Evolutionary conservation across 2,329 filamentous ascomycete genomes (phyloP).

Genomic region (Penicillium carneum): DNA sequence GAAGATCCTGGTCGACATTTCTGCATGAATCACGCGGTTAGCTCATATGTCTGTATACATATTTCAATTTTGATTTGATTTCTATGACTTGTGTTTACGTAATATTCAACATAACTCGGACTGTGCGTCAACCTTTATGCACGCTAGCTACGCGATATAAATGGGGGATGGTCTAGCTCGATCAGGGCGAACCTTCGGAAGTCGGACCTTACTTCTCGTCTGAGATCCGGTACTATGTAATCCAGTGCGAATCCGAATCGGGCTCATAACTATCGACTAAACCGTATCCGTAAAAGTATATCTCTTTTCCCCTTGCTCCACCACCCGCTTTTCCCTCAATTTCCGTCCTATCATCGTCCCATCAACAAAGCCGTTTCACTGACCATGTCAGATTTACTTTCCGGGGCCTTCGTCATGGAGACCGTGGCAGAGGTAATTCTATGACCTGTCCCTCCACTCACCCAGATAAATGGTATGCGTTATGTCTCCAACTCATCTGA

Average conservation of each 20-base stretch:
- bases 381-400: neutral
- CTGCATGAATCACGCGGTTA: slow-evolving; percentile 20
- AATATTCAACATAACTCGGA: neutral
- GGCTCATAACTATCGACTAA: too few relatives aligned
- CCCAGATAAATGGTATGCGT: neutral
- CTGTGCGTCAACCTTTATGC: neutral
- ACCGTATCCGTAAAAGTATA: too few relatives aligned
- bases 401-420: neutral
- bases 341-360: neutral
- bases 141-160: neutral
- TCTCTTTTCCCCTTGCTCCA: neutral
- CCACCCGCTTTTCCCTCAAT: neutral
- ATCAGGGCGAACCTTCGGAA: neutral
- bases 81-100: neutral
- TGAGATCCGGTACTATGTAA: neutral
- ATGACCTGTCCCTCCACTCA: neutral
- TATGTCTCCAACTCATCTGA: neutral
- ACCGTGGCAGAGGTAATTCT: neutral
- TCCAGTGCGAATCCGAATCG: too few relatives aligned
- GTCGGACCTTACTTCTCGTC: neutral
- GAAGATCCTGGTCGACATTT: slow-evolving; percentile 63
- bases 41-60: too few relatives aligned
- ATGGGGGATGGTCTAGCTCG: neutral
- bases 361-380: neutral
- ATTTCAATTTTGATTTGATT: neutral